These are phyloP conservation scores for Xanthoceras sorbifolium DNA, from an alignment of 345 rosid species.

Conservation along the genomic window DNA sequence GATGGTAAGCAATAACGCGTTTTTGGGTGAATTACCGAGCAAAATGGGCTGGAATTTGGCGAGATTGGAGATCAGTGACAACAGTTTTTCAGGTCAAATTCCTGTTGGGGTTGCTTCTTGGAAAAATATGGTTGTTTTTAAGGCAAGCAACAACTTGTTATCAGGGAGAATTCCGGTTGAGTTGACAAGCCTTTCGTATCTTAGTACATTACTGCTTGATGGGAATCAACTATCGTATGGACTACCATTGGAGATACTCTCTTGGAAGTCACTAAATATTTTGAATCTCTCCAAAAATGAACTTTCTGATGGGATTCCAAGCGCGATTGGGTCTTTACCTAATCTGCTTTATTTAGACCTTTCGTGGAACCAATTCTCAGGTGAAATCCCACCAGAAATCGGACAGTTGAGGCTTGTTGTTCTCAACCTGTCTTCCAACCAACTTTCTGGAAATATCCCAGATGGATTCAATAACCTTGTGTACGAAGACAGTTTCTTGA, in stretches of 20 bases:
- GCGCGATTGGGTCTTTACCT: constrained; percentile 59
- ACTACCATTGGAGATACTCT: constrained; percentile 57
- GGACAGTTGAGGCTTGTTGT: constrained; percentile 44
- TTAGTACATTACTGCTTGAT: constrained; percentile 50
- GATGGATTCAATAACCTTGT: constrained; percentile 55
- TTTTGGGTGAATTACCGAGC: constrained; percentile 72
- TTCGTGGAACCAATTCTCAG: constrained; percentile 69
- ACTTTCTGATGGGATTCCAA: constrained; percentile 73
- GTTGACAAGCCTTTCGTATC: constrained; percentile 53
- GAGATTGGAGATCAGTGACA: constrained; percentile 69
- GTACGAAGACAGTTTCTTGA: constrained; percentile 65
- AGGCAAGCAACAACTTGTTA: constrained; percentile 69
- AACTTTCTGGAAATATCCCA: constrained; percentile 67
- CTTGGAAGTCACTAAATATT: constrained; percentile 59
- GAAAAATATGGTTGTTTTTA: constrained; percentile 51
- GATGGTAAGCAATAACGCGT: constrained; percentile 58
- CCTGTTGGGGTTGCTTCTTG: constrained; percentile 54
- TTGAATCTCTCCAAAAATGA: constrained; percentile 62
- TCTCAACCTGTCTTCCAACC: constrained; percentile 73
- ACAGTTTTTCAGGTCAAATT: constrained; percentile 71
- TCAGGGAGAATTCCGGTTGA: constrained; percentile 64
- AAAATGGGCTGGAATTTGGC: constrained; percentile 62
- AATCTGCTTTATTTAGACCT: constrained; percentile 53
- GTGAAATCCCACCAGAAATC: constrained; percentile 62
- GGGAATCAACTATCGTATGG: constrained; percentile 65